A percentile compares a stretch with the other conserved stretches of the same genome.
phyloP scores from a whole-genome alignment of 108 stramenopile genomes.

The Aureococcus anophagefferens region DNA sequence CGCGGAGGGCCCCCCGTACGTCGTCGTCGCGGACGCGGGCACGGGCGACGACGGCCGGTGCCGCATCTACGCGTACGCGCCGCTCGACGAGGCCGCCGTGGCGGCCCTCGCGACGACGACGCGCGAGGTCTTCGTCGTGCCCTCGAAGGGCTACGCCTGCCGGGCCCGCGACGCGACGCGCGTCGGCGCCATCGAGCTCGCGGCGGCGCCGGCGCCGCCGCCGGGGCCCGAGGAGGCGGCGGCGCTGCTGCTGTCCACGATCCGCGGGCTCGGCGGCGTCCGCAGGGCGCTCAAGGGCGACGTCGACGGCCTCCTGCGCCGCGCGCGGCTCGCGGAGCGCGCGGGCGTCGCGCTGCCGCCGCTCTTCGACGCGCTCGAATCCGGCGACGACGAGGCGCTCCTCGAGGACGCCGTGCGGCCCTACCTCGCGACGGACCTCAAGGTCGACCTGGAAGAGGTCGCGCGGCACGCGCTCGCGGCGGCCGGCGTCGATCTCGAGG shows the following conservation, averaged over 20 bases:
- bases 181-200: constrained; percentile 44
- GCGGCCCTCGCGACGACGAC: constrained; percentile 21
- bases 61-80: constrained; percentile 41
- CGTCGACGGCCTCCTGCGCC: no score
- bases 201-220: constrained; percentile 36
- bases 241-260: constrained; percentile 35
- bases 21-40: constrained; percentile 43
- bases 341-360: no score
- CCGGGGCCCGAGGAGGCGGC: constrained; percentile 39
- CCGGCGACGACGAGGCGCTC: constrained; percentile 26
- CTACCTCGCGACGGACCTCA: constrained; percentile 46
- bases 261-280: constrained; percentile 41
- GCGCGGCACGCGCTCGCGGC: constrained; percentile 22
- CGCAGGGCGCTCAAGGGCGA: constrained; percentile 18
- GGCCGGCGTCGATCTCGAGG: constrained; percentile 21
- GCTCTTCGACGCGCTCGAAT: constrained; percentile 25
- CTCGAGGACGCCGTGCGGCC: constrained; percentile 41
- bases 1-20: constrained; percentile 16
- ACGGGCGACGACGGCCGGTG: constrained; percentile 55
- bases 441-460: constrained; percentile 38
- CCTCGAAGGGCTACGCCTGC: constrained; percentile 49
- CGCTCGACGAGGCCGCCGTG: constrained; percentile 28
- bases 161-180: constrained; percentile 31
- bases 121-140: constrained; percentile 39
- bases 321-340: no score